Evolutionary conservation across 306 rosid genomes (phyloP), one percentile per base, ranked within the genome.

Genomic region (Cotoneaster glaucophyllus): DNA sequence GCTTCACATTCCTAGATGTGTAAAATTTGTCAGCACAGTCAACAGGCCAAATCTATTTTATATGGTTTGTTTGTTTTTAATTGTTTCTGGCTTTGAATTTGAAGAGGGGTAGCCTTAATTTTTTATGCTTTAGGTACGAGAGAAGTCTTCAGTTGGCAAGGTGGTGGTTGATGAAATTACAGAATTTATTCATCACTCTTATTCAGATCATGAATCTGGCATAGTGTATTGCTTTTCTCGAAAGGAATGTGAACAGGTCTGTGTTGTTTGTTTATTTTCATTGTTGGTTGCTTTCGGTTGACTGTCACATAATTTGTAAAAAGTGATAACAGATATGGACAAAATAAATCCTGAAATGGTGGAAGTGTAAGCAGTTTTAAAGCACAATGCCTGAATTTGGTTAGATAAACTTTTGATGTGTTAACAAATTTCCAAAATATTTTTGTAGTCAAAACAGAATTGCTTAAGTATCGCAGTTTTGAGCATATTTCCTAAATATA

Each of bases 231-330:
- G 98, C 87, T 94, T 94, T 84, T 85, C 98, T 75, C 87, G 96
- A 83, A 92, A 90, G 87, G 98, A 92, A 84, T 94, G 93, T 81
- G 98, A 94, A 78, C 96, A 92, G 93, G 98, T 94, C 26, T 56
- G 81, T 70, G 67, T 75, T 69, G 62, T 54, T 50, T 62, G 21
- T 22, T 11, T 75, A 4, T 24, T 74, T 78, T 74, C 73, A 18
- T 34, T 78, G 19, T 70, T 28, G 28, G 19, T n/a, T 50, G 4
- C 32, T 43, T 12, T 50, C n/a, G 6, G 24, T 74, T 28, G 50
- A 50, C 34, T 15, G 32, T 52, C 69, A 58, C 57, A 32, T 24
- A 21, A 9, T 56, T 67, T 28, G 78, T 56, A 63, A 71, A 24
- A 39, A 22, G 37, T 26, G 44, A 22, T n/a, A 19, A 62, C 6